These are phyloP conservation scores for Furcasterigmium sp. DNA, from an alignment of 2,329 filamentous ascomycete species.

Conservation along the genomic window DNA sequence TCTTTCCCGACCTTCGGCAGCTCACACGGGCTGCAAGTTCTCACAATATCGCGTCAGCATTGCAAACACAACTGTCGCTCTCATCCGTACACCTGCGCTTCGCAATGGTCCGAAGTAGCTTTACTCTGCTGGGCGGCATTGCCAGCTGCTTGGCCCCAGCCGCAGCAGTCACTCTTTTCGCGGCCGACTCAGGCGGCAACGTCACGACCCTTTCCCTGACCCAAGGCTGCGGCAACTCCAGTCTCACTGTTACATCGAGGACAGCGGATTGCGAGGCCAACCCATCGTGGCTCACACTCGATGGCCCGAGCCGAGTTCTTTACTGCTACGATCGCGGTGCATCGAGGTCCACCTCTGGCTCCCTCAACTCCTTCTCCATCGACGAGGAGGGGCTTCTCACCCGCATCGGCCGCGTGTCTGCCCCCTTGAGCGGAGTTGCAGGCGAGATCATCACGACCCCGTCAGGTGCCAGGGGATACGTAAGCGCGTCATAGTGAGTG, in stretches of 20 bases:
- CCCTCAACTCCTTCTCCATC: conserved; percentile 12
- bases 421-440: conserved; percentile 12
- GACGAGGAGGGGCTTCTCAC: conserved; percentile 8
- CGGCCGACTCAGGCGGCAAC: conserved; percentile 13
- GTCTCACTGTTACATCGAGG: conserved; percentile 10
- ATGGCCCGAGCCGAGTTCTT: conserved; percentile 8
- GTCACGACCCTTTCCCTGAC: conserved; percentile 12
- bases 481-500: conserved; percentile 13
- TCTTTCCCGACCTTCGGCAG: too few species aligned
- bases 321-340: conserved; percentile 11
- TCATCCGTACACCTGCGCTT: too few species aligned
- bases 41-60: too few species aligned
- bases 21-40: too few species aligned
- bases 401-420: conserved; percentile 11
- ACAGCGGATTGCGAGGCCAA: conserved; percentile 11
- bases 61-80: too few species aligned
- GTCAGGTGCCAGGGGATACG: conserved; percentile 11
- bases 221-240: conserved; percentile 6
- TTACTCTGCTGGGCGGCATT: not conserved
- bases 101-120: not conserved
- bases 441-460: conserved; percentile 13
- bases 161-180: conserved; percentile 12
- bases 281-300: conserved; percentile 11
- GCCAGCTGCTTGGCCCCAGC: conserved; percentile 3
- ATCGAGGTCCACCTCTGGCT: conserved; percentile 7